Evolutionary conservation across 164 flowering plant genomes (phyloP).

Genomic region (Kalanchoe fedtschenkoi): DNA sequence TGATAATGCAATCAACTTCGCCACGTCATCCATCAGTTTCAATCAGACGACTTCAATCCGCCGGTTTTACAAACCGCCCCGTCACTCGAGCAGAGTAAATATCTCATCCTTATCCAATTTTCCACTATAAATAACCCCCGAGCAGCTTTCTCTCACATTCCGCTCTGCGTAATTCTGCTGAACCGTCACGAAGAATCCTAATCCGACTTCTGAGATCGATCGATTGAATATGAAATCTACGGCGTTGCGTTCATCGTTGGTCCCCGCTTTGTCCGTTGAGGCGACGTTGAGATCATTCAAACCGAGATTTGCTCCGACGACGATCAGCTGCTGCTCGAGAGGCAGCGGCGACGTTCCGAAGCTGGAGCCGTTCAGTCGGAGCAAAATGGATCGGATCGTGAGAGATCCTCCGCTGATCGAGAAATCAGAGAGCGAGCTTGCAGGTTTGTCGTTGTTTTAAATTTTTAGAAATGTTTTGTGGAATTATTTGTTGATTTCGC

Average conservation of each 20-base stretch:
- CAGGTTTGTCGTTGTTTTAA: constrained; percentile 23
- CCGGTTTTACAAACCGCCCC: too few species aligned
- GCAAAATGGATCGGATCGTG: constrained; percentile 43
- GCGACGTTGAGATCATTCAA: not conserved
- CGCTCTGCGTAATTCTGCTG: too few species aligned
- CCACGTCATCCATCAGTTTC: too few species aligned
- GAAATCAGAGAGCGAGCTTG: constrained; percentile 49
- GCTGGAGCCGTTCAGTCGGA: constrained; percentile 71
- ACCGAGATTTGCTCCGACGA: not conserved
- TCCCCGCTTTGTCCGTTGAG: not conserved
- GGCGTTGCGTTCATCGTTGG: not conserved
- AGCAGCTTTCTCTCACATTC: not conserved
- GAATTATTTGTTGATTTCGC: too few species aligned
- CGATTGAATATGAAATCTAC: not conserved
- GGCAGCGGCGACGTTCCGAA: constrained; percentile 46
- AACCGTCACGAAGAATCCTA: too few species aligned
- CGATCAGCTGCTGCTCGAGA: not conserved
- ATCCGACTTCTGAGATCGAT: too few species aligned
- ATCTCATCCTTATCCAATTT: not conserved
- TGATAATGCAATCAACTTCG: too few species aligned
- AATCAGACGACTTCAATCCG: too few species aligned
- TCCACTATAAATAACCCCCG: not conserved
- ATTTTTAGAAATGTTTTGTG: too few species aligned
- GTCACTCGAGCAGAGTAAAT: too few species aligned
- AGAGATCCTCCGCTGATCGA: constrained; percentile 67